Evolutionary conservation across 768 basidiomycete genomes (phyloP).

Genomic region (Multifurca ochricompacta): DNA sequence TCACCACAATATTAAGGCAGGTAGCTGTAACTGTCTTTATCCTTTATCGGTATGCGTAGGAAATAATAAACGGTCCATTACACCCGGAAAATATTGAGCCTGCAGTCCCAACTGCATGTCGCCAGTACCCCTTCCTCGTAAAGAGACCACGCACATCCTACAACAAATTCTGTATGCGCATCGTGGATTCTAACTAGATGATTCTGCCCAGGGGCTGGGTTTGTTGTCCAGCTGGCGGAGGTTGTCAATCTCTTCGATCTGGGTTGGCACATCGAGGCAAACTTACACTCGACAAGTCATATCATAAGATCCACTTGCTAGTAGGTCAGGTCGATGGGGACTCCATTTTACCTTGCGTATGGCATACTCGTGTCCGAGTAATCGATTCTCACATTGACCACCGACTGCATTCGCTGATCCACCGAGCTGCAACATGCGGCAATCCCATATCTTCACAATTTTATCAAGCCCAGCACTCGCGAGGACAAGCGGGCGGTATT

Average conservation of each 20-base stretch:
- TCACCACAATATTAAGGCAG: no score
- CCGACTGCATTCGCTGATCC: constrained; percentile 45
- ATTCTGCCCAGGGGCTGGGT: constrained; percentile 40
- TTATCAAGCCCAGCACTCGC: constrained; percentile 80
- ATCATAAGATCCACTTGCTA: constrained; percentile 79
- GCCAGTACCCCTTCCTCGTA: constrained; percentile 83
- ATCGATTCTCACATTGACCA: constrained; percentile 58
- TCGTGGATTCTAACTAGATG: constrained; percentile 69
- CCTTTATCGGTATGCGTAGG: neutral
- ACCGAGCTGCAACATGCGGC: constrained; percentile 67
- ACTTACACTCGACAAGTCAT: constrained; percentile 92
- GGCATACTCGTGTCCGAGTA: constrained; percentile 85
- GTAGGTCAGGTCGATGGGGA: constrained; percentile 62
- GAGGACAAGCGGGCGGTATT: constrained; percentile 71
- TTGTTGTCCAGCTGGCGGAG: constrained; percentile 58
- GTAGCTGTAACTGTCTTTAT: no score
- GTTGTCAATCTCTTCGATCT: neutral
- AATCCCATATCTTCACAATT: constrained; percentile 73
- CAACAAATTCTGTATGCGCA: constrained; percentile 91
- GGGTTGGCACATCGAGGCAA: neutral
- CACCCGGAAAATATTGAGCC: constrained; percentile 67
- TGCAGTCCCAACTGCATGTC: constrained; percentile 89
- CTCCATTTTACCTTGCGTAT: constrained; percentile 87
- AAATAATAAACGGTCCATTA: constrained; percentile 18
- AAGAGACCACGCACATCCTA: constrained; percentile 87